Conservation (phyloP, 2,329 filamentous ascomycete species). For the Trichoderma guizhouense region DNA sequence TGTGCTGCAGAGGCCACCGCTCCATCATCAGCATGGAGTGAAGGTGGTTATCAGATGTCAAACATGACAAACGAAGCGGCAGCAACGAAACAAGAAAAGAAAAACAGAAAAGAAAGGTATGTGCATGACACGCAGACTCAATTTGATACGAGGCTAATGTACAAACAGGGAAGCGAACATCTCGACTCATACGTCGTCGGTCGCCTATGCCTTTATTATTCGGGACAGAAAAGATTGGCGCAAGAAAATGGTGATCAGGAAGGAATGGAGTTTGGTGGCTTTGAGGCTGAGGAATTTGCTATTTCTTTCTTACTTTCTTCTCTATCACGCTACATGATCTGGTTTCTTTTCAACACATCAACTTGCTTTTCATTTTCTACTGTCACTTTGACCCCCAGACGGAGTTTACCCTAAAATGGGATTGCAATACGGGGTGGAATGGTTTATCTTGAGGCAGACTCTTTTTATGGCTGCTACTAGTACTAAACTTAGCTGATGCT, state of each 20-base stretch:
- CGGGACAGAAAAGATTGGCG: neutral
- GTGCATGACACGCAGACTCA: neutral
- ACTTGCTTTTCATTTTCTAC: neutral
- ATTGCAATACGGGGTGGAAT: neutral
- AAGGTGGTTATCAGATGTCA: neutral
- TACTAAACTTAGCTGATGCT: neutral
- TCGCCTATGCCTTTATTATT: neutral
- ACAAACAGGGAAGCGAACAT: neutral
- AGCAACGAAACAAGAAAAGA: neutral
- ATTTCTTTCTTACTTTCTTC: neutral
- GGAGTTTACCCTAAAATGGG: neutral
- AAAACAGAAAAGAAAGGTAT: neutral
- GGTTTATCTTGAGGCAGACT: neutral
- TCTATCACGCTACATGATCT: neutral
- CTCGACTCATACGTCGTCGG: too few species aligned
- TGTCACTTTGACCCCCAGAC: neutral
- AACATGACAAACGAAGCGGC: neutral
- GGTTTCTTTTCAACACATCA: neutral
- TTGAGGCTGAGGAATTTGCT: neutral
- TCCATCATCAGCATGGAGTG: neutral
- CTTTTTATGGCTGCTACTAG: neutral
- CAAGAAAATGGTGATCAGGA: neutral
- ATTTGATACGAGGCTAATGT: neutral
- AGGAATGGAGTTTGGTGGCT: neutral
- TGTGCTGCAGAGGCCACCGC: neutral